Conservation (phyloP, 306 rosid species). For the Pterocarpus macrocarpus region DNA sequence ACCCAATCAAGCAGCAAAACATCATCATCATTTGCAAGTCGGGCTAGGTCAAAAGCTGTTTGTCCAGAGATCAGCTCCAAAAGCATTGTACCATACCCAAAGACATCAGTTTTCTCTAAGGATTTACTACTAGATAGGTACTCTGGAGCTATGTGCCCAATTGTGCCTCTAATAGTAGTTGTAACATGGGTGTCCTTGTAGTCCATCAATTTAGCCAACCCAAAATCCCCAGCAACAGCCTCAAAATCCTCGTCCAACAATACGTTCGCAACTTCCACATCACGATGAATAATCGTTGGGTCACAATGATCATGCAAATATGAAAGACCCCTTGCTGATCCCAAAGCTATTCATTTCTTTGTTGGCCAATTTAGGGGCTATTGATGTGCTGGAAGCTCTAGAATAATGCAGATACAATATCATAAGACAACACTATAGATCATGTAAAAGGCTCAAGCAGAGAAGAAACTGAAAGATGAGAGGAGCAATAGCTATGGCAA, state of each 20-base stretch:
- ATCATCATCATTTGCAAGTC: no score
- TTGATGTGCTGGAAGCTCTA: constrained; percentile 76
- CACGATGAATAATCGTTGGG: constrained; percentile 82
- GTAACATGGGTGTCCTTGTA: constrained; percentile 85
- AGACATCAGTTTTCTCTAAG: constrained; percentile 83
- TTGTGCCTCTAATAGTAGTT: constrained; percentile 80
- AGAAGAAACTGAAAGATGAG: background rate
- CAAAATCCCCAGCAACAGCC: constrained; percentile 85
- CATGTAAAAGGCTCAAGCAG: background rate
- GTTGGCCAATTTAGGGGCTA: constrained; percentile 84
- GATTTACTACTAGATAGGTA: constrained; percentile 77
- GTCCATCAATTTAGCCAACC: constrained; percentile 85
- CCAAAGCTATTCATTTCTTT: constrained; percentile 76
- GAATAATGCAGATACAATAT: constrained; percentile 36
- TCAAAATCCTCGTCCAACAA: constrained; percentile 84
- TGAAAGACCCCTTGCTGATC: constrained; percentile 85
- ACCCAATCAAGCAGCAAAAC: constrained; percentile 92
- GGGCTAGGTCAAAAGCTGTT: constrained; percentile 81
- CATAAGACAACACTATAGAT: background rate
- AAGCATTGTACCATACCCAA: constrained; percentile 84
- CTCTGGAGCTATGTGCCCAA: constrained; percentile 84
- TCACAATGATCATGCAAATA: constrained; percentile 85
- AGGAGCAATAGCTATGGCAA: background rate
- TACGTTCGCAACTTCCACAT: constrained; percentile 80
- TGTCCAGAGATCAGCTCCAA: constrained; percentile 84